Conservation (phyloP, 1,139 yeast species). For the Candida sp. region DNA sequence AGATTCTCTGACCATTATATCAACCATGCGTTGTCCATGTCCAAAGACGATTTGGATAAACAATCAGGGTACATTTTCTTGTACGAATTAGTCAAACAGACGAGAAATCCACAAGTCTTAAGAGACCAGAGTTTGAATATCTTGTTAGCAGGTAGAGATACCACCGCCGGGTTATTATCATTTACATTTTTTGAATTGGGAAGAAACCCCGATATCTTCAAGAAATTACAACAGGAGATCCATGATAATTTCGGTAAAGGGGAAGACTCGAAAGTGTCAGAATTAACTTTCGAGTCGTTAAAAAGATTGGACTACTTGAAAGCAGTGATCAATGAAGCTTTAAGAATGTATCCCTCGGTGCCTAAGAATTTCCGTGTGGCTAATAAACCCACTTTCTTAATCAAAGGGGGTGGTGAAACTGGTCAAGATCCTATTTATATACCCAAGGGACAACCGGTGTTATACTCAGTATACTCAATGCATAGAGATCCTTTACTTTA, state of each 20-base stretch:
- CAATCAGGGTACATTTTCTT: slow-evolving; percentile 45
- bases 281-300: slow-evolving; percentile 40
- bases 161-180: slow-evolving; percentile 54
- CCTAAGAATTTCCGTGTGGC: slow-evolving; percentile 48
- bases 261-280: slow-evolving; percentile 19
- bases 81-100: slow-evolving; percentile 48
- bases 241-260: slow-evolving; percentile 29
- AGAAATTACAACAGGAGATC: slow-evolving; percentile 37
- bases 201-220: slow-evolving; percentile 36
- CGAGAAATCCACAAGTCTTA: slow-evolving; percentile 46
- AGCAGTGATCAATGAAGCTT: slow-evolving; percentile 45
- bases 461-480: slow-evolving; percentile 35
- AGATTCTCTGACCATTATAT: slow-evolving; percentile 29
- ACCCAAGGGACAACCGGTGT: slow-evolving; percentile 38
- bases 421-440: slow-evolving; percentile 41
- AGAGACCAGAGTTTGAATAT: slow-evolving; percentile 52
- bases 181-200: slow-evolving; percentile 46
- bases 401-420: slow-evolving; percentile 52
- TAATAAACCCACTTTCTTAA: slow-evolving; percentile 43
- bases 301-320: slow-evolving; percentile 48
- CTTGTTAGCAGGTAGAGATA: slow-evolving; percentile 55
- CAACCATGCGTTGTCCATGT: slow-evolving; percentile 21
- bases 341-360: slow-evolving; percentile 53
- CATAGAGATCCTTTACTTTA: slow-evolving; percentile 39
- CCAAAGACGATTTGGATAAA: slow-evolving; percentile 30